These are phyloP conservation scores for Periconia sp. DNA, from an alignment of 2,329 filamentous ascomycete species.

Conservation along the genomic window DNA sequence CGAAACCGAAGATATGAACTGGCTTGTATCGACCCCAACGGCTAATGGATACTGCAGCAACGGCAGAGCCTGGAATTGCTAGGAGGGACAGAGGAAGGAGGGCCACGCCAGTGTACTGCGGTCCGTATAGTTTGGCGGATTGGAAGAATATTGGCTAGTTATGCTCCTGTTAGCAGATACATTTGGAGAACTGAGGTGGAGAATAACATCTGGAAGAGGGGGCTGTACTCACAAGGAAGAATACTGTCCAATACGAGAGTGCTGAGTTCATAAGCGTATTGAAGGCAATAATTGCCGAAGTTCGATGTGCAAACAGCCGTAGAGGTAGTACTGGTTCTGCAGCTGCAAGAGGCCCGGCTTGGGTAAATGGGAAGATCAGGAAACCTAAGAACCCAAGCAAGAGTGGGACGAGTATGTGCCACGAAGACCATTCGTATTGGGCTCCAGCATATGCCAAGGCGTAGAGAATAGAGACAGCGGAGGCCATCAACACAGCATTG, in stretches of 20 bases:
- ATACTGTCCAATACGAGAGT: conserved; percentile 10
- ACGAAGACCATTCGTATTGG: conserved; percentile 43
- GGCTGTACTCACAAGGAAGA: no score
- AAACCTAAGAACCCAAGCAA: conserved; percentile 50
- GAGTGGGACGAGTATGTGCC: conserved; percentile 49
- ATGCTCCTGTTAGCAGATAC: no score
- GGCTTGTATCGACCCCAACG: conserved; percentile 18
- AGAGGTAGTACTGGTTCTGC: conserved; percentile 7
- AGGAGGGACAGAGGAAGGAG: conserved; percentile 33
- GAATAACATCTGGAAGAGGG: no score
- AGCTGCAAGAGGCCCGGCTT: conserved; percentile 22
- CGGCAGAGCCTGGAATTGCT: conserved; percentile 2
- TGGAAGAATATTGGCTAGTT: conserved; percentile 9
- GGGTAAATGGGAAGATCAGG: conserved; percentile 43
- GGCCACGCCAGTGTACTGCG: conserved; percentile 41
- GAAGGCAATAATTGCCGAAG: conserved; percentile 6
- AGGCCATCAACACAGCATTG: conserved; percentile 47
- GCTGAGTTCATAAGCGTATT: conserved; percentile 1
- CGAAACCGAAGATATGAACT: conserved; percentile 4
- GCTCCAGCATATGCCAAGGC: conserved; percentile 52
- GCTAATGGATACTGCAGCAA: conserved; percentile 3
- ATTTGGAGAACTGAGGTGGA: no score
- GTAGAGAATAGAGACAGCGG: conserved; percentile 45
- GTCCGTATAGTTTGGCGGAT: conserved; percentile 13
- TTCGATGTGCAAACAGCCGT: conserved; percentile 13